Evolutionary conservation across 257 asterid species (phyloP).

Genomic region (Ajuga chamaepitys): DNA sequence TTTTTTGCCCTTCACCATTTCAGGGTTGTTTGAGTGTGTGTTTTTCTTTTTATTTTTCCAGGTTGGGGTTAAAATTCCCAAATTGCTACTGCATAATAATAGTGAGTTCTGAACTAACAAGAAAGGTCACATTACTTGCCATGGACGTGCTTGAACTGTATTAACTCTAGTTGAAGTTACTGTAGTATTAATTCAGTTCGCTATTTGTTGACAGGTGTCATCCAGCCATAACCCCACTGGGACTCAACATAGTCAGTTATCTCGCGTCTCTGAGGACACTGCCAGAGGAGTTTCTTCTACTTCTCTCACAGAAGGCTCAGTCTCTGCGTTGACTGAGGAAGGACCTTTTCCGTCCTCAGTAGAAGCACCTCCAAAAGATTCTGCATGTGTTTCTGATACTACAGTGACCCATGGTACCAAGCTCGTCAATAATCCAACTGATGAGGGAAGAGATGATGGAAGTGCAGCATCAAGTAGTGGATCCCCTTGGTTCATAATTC

Average conservation of each 20-base stretch:
- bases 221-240: constrained; percentile 26
- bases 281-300: constrained; percentile 34
- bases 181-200: constrained; percentile 2
- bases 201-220: constrained; percentile 31
- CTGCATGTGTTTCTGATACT: constrained; percentile 34
- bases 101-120: neutral
- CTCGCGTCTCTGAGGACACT: constrained; percentile 26
- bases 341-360: constrained; percentile 28
- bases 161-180: neutral
- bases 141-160: neutral
- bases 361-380: constrained; percentile 33
- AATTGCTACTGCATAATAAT: neutral
- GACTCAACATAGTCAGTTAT: constrained; percentile 17
- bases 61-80: neutral
- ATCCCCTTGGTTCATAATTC: constrained; percentile 83
- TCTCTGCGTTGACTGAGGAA: constrained; percentile 30
- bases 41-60: neutral
- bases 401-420: constrained; percentile 30
- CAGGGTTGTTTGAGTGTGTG: neutral
- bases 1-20: neutral
- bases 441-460: constrained; percentile 83
- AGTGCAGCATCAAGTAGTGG: constrained; percentile 96
- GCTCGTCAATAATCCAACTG: constrained; percentile 30
- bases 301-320: constrained; percentile 27
- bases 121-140: neutral